Conservation (phyloP, 192 early-diverging fungal genomes). For the Coemansia sp. region DNA sequence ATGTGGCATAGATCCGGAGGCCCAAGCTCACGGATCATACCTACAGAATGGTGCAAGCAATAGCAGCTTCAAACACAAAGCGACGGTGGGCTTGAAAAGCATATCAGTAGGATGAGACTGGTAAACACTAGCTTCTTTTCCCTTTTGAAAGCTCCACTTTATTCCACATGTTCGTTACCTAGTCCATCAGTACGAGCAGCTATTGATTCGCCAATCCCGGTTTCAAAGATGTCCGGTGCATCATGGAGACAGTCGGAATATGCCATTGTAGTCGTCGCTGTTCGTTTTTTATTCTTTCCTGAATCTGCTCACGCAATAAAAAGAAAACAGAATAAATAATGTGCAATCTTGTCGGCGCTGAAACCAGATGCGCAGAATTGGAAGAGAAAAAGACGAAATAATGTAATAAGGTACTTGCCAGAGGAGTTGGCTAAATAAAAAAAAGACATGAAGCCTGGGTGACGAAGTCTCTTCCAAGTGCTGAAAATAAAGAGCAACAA, state of each 20-base stretch:
- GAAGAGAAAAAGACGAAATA: too few relatives aligned
- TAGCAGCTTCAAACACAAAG: conserved; percentile 7
- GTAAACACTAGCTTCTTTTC: neutral
- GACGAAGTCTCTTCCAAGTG: too few relatives aligned
- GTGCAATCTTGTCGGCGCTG: neutral
- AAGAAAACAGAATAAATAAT: conserved; percentile 6
- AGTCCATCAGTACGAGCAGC: conserved; percentile 84
- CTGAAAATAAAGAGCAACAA: too few relatives aligned
- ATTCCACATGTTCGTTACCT: conserved; percentile 59
- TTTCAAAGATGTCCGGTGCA: conserved; percentile 98
- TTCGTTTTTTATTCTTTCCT: neutral
- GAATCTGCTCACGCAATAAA: neutral
- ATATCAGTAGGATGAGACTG: too few relatives aligned
- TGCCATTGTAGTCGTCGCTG: conserved; percentile 19
- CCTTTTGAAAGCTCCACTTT: neutral
- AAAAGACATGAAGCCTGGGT: too few relatives aligned
- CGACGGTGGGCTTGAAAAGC: neutral
- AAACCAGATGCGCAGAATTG: too few relatives aligned
- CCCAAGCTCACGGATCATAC: conserved; percentile 87
- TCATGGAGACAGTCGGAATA: conserved; percentile 70
- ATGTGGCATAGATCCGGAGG: conserved; percentile 98
- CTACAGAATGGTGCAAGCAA: conserved; percentile 37
- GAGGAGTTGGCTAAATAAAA: too few relatives aligned
- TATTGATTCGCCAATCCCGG: conserved; percentile 85
- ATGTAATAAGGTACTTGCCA: too few relatives aligned